Evolutionary conservation across 108 stramenopile species (phyloP).

Genomic region (Hondaea fermentalgiana): DNA sequence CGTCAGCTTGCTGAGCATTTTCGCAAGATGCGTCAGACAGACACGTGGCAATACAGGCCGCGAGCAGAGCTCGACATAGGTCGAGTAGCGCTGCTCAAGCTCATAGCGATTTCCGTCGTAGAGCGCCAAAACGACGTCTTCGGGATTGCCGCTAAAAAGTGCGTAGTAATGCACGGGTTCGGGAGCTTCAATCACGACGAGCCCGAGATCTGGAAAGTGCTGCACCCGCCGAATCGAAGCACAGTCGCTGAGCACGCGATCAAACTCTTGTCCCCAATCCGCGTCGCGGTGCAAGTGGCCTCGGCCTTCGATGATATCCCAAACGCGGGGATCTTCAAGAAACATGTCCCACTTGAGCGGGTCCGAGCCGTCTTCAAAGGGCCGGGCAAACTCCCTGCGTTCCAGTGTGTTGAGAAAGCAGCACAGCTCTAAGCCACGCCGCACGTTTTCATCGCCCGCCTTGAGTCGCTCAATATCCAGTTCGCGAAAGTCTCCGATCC

Average conservation of each 20-base stretch:
- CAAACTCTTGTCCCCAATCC: background rate
- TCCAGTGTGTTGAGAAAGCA: conserved; percentile 7
- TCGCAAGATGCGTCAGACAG: background rate
- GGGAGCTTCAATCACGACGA: background rate
- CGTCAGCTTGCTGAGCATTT: background rate
- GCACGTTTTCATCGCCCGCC: background rate
- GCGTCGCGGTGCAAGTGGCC: background rate
- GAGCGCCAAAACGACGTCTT: background rate
- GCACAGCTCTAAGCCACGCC: background rate
- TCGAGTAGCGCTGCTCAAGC: background rate
- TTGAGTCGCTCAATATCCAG: background rate
- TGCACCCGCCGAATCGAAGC: background rate
- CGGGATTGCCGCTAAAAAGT: background rate
- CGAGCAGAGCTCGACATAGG: background rate
- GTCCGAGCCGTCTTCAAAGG: background rate
- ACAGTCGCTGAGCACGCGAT: background rate
- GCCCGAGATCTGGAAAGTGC: background rate
- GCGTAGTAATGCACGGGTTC: conserved; percentile 13
- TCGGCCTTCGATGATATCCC: background rate
- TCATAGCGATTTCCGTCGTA: conserved; percentile 1
- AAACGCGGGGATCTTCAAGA: background rate
- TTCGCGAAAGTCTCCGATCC: background rate
- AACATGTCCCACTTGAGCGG: background rate
- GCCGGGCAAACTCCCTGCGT: background rate
- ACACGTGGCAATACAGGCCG: background rate